Conservation (phyloP, 345 rosid species). For the Heritiera littoralis region DNA sequence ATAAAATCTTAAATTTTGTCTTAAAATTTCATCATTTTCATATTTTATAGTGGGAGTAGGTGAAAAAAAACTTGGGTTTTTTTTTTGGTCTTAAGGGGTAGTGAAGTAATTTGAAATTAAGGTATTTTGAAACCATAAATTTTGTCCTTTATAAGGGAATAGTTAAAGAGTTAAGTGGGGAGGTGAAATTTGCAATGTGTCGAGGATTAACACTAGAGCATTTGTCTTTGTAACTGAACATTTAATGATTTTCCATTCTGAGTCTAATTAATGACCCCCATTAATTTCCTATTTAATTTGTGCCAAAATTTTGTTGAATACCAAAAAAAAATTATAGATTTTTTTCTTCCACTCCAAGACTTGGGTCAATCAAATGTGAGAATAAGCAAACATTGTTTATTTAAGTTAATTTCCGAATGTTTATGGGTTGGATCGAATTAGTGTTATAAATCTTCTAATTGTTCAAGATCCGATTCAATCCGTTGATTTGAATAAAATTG, state of each 20-base stretch:
- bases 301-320: neutral
- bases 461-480: too few species aligned
- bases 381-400: neutral
- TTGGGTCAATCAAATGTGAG: neutral
- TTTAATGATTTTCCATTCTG: slow-evolving; percentile 8
- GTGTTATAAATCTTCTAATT: too few species aligned
- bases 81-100: neutral
- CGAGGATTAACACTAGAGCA: neutral
- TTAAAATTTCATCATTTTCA: too few species aligned
- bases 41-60: neutral
- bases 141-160: slow-evolving; percentile 4
- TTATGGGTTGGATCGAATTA: too few species aligned
- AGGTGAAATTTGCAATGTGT: slow-evolving; percentile 2
- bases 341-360: neutral
- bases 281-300: neutral
- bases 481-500: too few species aligned
- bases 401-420: too few species aligned
- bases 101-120: neutral
- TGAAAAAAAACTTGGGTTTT: neutral
- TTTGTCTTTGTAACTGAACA: slow-evolving; percentile 10
- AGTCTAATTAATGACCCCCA: neutral
- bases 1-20: too few species aligned
- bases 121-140: neutral
- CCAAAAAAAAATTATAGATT: neutral
- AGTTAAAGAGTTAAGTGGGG: neutral